Evolutionary conservation across 176 grass and related monocot species (phyloP), one percentile per base, ranked within the genome.

Genomic region (Panicum miliaceum): DNA sequence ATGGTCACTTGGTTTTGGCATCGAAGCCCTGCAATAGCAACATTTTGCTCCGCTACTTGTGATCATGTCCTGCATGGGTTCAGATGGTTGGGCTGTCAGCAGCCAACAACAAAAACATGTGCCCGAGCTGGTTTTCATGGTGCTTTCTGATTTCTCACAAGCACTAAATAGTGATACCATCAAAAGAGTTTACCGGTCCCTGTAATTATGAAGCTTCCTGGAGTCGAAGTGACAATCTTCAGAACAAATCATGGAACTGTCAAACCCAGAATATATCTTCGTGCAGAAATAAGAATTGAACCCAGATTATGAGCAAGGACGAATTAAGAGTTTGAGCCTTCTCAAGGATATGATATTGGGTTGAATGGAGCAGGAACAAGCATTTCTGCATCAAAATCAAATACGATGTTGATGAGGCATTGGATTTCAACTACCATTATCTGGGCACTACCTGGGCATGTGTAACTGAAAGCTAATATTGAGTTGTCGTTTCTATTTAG

Each of bases 391-490:
- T 19, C n/a, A 11, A 79, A 64, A 22, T 32, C 23, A 43, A 73
- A 73, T 38, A 66, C 58, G 43, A 69, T 35, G 51, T 37, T 86
- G 84, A 45, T 41, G 61, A 79, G 42, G 18, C 64, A 54, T 78
- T 65, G 18, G 68, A 65, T 79, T 71, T 46, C 73, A 32, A 40
- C 48, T 29, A 66, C 43, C 57, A 45, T 56, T 50, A 66, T 51
- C 36, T 79, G 60, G 73, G 72, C 37, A 45, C 46, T 50, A 66
- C 42, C 46, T 90, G 60, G 66, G 65, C 37, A 10, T 41, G 50
- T 83, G 66, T 78, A 79, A 78, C 73, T 16, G 79, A 68, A 79
- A 60, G 40, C 75, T 85, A 42, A 43, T 90, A 82, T 48, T 68
- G 59, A 50, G 59, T 27, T 68, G 41, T 8, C 50, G 76, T 52